Conservation (phyloP, 2,329 filamentous ascomycete genomes). For the Cercospora zeina region DNA sequence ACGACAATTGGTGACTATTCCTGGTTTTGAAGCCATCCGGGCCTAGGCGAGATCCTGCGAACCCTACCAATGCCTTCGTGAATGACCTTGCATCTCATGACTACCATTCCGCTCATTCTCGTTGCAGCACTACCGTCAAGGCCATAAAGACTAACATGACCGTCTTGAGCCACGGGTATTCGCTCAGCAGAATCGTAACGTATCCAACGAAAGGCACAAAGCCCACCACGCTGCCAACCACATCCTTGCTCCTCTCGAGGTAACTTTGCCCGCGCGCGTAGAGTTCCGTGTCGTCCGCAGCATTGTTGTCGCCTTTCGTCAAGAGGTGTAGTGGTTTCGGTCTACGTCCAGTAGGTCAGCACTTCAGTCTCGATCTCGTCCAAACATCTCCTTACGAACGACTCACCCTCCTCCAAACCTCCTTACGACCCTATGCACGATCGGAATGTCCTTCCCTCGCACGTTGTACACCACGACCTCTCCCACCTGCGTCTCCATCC, state of each 20-base stretch:
- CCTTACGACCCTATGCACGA: slow-evolving; percentile 89
- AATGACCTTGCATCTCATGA: neutral
- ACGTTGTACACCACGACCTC: slow-evolving; percentile 83
- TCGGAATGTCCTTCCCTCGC: slow-evolving; percentile 91
- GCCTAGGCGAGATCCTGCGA: neutral
- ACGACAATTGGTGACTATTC: neutral
- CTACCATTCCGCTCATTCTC: slow-evolving; percentile 61
- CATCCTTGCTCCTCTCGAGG: slow-evolving; percentile 74
- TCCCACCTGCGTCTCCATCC: slow-evolving; percentile 63
- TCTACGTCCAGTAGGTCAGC: slow-evolving; percentile 35
- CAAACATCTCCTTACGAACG: neutral
- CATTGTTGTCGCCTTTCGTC: slow-evolving; percentile 97
- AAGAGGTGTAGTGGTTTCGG: slow-evolving; percentile 64
- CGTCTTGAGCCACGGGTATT: slow-evolving; percentile 96
- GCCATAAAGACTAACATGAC: slow-evolving; percentile 95
- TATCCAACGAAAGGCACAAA: slow-evolving; percentile 96
- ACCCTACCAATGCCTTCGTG: neutral
- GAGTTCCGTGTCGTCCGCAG: slow-evolving; percentile 85
- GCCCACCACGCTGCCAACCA: slow-evolving; percentile 87
- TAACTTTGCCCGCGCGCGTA: slow-evolving; percentile 87
- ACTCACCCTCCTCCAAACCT: slow-evolving; percentile 61
- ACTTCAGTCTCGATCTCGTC: neutral
- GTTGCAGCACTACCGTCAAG: slow-evolving; percentile 83
- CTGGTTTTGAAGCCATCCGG: neutral
- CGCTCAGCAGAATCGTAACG: slow-evolving; percentile 91